These are phyloP conservation scores for Castanea crenata DNA, from an alignment of 306 rosid genomes.

Conservation along the genomic window DNA sequence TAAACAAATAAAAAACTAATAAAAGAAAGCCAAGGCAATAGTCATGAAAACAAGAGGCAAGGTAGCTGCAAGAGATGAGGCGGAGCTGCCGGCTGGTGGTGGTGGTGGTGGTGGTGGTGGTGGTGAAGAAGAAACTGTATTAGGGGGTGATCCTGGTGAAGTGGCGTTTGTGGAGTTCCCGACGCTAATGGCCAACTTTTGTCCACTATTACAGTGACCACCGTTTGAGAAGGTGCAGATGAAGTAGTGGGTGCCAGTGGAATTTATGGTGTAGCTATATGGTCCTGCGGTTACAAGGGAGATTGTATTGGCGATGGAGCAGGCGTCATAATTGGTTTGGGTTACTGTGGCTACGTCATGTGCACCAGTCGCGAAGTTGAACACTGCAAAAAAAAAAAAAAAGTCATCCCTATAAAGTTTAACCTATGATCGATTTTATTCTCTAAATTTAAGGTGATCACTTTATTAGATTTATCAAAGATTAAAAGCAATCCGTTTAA, in stretches of 20 bases:
- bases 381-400: conserved; percentile 14
- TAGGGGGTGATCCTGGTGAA: too few species aligned
- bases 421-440: too few species aligned
- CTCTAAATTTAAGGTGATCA: too few species aligned
- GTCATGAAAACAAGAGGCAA: conserved; percentile 18
- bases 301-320: neutral
- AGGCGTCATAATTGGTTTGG: neutral
- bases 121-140: neutral
- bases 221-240: conserved; percentile 23
- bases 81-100: conserved; percentile 27
- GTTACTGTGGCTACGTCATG: conserved; percentile 13
- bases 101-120: conserved; percentile 18
- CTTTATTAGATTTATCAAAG: too few species aligned
- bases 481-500: too few species aligned
- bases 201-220: conserved; percentile 46
- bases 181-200: conserved; percentile 43
- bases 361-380: neutral
- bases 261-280: conserved; percentile 2
- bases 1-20: conserved; percentile 8
- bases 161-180: neutral
- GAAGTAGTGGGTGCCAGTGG: conserved; percentile 21
- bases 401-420: too few species aligned
- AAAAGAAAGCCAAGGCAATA: conserved; percentile 11
- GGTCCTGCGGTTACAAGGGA: conserved; percentile 4
- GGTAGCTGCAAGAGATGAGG: conserved; percentile 17